A percentile compares a stretch with the other conserved stretches of the same genome.
Conservation (phyloP, 495 filamentous ascomycete genomes). For the Tuber magnatum region DNA sequence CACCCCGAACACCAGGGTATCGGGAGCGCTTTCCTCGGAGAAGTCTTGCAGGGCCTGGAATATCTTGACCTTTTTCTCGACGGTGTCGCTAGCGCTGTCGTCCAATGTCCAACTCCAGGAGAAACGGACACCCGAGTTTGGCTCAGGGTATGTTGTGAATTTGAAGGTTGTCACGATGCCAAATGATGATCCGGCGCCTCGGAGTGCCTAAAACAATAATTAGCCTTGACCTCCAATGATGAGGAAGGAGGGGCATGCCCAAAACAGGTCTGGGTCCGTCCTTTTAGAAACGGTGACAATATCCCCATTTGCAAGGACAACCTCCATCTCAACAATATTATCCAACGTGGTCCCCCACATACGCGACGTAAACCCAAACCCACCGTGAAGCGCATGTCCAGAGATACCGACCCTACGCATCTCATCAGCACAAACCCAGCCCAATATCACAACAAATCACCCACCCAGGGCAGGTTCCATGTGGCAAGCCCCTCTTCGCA, state of each 20-base stretch:
- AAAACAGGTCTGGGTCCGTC: conserved; percentile 50
- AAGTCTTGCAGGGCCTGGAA: conserved; percentile 28
- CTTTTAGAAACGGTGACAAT: conserved; percentile 44
- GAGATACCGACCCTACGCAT: conserved; percentile 56
- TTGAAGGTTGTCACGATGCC: conserved; percentile 61
- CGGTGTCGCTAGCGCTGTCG: background rate
- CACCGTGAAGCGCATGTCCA: conserved; percentile 67
- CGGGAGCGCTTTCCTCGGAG: conserved; percentile 18
- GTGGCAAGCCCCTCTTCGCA: conserved; percentile 51
- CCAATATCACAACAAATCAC: conserved; percentile 14
- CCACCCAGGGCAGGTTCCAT: conserved; percentile 36
- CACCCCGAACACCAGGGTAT: conserved; percentile 24
- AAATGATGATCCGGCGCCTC: conserved; percentile 56
- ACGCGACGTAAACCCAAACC: conserved; percentile 56
- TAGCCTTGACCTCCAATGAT: background rate
- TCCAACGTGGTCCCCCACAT: conserved; percentile 61
- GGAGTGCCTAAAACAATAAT: conserved; percentile 42
- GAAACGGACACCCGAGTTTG: conserved; percentile 39
- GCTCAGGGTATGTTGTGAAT: conserved; percentile 54
- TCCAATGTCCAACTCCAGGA: conserved; percentile 23
- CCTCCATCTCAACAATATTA: conserved; percentile 52
- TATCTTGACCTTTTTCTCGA: conserved; percentile 26
- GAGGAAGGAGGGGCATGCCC: conserved; percentile 31
- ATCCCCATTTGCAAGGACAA: conserved; percentile 58
- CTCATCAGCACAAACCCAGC: background rate